Evolutionary conservation across 148 eudicot genomes (phyloP), one percentile per base, ranked within the genome.

Genomic region (Silene conica): DNA sequence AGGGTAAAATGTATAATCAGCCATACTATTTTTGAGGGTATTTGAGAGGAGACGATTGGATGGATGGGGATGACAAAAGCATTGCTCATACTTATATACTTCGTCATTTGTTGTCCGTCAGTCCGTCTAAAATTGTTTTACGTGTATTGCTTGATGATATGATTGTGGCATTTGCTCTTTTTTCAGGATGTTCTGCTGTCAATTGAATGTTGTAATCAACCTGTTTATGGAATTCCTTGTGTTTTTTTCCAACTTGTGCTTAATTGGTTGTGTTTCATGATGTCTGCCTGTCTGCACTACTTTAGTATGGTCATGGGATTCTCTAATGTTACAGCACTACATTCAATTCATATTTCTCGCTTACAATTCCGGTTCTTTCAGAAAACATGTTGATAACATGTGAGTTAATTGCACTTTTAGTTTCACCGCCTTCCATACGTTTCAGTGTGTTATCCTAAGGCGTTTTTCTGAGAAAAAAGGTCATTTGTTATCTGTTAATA

Each of bases 161-260:
- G 59, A n/a, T 5, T 6, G 31, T 61, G 21, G 31, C 58, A 16
- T n/a, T 16, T 14, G 66, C 13, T 56, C n/a, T 56, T 16, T 41
- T 14, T 55, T 19, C 5, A 46, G 77, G 72, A 8, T 73, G 63
- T 41, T 54, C 5, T 22, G 13, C 66, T 18, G 57, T 72, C 25
- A n/a, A 15, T 38, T 14, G n/a, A 23, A 19, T 15, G 58, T 63
- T 63, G 70, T 57, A 21, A n/a, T 68, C 69, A 75, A 22, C 64
- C 28, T 64, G 25, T 26, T 55, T 8, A 48, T 10, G 50, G 34
- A 19, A 18, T 12, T 58, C 31, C 52, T 7, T 14, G 34, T 26
- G 3, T 22, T 21, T 19, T 23, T 4, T 71, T 48, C 56, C 22
- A 21, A 22, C 12, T 28, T 21, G 21, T 63, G 48, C 23, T 63